Evolutionary conservation across 345 rosid species (phyloP).

Genomic region (Hibiscus mutabilis): DNA sequence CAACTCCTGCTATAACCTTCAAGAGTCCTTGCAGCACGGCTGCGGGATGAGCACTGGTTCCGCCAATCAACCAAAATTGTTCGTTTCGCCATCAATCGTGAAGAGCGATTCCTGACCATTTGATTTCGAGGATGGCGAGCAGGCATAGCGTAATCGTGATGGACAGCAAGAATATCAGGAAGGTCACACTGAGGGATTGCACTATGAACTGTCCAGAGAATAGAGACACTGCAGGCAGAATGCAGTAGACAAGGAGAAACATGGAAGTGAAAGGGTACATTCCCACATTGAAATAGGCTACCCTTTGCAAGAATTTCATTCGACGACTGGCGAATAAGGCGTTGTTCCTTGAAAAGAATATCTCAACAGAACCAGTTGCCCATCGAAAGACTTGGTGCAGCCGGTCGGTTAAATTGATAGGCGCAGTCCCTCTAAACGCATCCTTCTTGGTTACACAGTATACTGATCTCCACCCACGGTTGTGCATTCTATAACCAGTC

Average conservation of each 20-base stretch:
- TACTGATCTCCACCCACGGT: slow-evolving; percentile 73
- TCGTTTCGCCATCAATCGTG: slow-evolving; percentile 85
- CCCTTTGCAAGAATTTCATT: slow-evolving; percentile 66
- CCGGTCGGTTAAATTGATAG: slow-evolving; percentile 66
- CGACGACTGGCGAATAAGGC: slow-evolving; percentile 51
- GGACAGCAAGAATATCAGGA: slow-evolving; percentile 45
- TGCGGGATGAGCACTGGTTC: slow-evolving; percentile 77
- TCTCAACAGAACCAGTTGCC: slow-evolving; percentile 85
- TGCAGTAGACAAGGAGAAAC: slow-evolving; percentile 64
- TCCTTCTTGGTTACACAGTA: slow-evolving; percentile 69
- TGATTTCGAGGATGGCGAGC: slow-evolving; percentile 60
- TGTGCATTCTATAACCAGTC: slow-evolving; percentile 75
- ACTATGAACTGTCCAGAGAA: slow-evolving; percentile 77
- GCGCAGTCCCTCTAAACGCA: slow-evolving; percentile 75
- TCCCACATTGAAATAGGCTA: slow-evolving; percentile 69
- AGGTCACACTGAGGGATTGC: slow-evolving; percentile 46
- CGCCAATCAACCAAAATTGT: slow-evolving; percentile 76
- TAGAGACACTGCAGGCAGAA: slow-evolving; percentile 57
- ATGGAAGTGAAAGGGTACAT: slow-evolving; percentile 77
- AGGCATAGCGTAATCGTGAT: slow-evolving; percentile 56
- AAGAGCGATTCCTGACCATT: slow-evolving; percentile 68
- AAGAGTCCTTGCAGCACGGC: slow-evolving; percentile 64
- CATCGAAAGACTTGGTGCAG: slow-evolving; percentile 83
- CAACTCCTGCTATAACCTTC: slow-evolving; percentile 69
- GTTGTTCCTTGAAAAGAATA: slow-evolving; percentile 68